Conservation (phyloP, 2,329 filamentous ascomycete genomes). For the Fusarium virguliforme region DNA sequence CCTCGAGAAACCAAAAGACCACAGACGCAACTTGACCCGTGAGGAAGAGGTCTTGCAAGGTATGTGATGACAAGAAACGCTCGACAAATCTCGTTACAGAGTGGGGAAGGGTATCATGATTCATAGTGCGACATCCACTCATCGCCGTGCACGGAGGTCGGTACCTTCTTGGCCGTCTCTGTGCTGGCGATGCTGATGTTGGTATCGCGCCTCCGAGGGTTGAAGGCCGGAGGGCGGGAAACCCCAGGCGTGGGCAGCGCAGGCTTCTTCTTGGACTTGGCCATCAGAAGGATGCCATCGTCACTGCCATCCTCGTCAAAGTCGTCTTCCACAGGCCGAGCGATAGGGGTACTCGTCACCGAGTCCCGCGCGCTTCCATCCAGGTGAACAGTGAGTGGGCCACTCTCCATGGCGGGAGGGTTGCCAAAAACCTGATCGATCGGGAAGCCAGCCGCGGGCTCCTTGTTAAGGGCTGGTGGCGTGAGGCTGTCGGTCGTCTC, state of each 20-base stretch:
- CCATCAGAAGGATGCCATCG: constrained; percentile 70
- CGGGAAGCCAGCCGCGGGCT: constrained; percentile 63
- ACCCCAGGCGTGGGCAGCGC: constrained; percentile 34
- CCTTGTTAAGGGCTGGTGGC: constrained; percentile 67
- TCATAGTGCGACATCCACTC: constrained; percentile 50
- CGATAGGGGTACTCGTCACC: constrained; percentile 50
- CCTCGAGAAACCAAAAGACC: constrained; percentile 36
- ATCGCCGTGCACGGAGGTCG: constrained; percentile 55
- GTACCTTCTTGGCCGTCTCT: constrained; percentile 75
- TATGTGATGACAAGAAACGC: constrained; percentile 37
- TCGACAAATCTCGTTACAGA: constrained; percentile 37
- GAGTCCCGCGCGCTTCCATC: constrained; percentile 42
- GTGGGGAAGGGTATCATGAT: constrained; percentile 47
- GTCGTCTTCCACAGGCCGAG: constrained; percentile 58
- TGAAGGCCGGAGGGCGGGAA: constrained; percentile 53
- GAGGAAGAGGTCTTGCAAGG: constrained; percentile 31
- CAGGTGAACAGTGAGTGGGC: constrained; percentile 53
- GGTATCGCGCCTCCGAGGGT: constrained; percentile 69
- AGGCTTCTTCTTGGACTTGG: constrained; percentile 66
- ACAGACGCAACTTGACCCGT: constrained; percentile 39
- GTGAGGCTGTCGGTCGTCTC: constrained; percentile 70
- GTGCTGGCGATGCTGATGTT: constrained; percentile 74
- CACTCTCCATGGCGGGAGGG: constrained; percentile 54
- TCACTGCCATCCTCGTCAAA: constrained; percentile 68
- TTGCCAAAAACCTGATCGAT: constrained; percentile 60